These are phyloP conservation scores for Usnea hakonensis DNA, from an alignment of 495 filamentous ascomycete species.

Conservation along the genomic window DNA sequence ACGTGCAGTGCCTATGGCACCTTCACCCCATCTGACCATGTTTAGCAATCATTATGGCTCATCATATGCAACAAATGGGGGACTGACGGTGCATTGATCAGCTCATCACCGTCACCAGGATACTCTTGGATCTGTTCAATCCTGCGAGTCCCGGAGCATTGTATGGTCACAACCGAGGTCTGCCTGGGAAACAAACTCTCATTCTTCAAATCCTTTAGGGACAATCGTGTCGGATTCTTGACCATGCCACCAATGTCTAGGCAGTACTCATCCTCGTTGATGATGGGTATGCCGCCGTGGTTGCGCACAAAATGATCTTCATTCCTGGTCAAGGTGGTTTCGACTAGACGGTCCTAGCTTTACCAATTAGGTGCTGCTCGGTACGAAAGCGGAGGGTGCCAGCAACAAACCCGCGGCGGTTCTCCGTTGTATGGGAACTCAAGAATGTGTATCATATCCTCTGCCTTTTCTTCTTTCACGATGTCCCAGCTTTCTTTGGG, in stretches of 20 bases:
- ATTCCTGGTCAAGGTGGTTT: slow-evolving; percentile 44
- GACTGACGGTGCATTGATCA: slow-evolving; percentile 48
- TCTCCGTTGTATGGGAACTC: slow-evolving; percentile 61
- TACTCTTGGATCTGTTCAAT: slow-evolving; percentile 54
- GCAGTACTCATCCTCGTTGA: slow-evolving; percentile 40
- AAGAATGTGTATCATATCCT: slow-evolving; percentile 53
- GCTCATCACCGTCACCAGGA: slow-evolving; percentile 54
- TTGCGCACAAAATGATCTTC: slow-evolving; percentile 51
- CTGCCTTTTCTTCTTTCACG: slow-evolving; percentile 47
- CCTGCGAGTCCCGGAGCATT: slow-evolving; percentile 53
- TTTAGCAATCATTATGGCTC: not conserved
- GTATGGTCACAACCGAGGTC: slow-evolving; percentile 45
- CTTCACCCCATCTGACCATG: slow-evolving; percentile 39
- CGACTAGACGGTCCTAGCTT: slow-evolving; percentile 29
- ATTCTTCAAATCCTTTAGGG: slow-evolving; percentile 46
- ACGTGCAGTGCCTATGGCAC: slow-evolving; percentile 53
- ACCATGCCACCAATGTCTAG: slow-evolving; percentile 48
- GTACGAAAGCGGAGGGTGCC: not conserved
- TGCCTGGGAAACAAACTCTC: slow-evolving; percentile 44
- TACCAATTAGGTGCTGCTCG: not conserved
- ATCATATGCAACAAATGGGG: not conserved
- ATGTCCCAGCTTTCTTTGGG: slow-evolving; percentile 45
- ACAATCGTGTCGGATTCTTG: slow-evolving; percentile 42
- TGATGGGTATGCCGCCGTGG: slow-evolving; percentile 51
- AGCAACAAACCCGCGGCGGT: slow-evolving; percentile 33